phyloP scores from a whole-genome alignment of 441 rosid genomes.

The Gossypium laxum region DNA sequence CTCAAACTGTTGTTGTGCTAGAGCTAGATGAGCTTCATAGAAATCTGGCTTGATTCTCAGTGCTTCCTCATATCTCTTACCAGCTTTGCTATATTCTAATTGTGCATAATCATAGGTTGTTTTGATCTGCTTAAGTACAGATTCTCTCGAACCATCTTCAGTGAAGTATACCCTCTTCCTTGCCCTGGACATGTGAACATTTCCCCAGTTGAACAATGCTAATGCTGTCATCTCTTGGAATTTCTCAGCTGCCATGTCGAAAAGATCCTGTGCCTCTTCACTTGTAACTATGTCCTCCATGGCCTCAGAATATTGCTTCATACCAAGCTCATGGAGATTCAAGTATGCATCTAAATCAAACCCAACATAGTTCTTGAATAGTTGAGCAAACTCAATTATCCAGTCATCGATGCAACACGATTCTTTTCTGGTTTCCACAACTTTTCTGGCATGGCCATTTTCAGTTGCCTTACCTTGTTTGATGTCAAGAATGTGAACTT shows the following conservation, averaged over 20 bases:
- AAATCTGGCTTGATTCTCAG: conserved; percentile 50
- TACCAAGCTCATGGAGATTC: conserved; percentile 54
- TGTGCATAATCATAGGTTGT: conserved; percentile 38
- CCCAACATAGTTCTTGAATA: conserved; percentile 48
- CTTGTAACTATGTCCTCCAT: conserved; percentile 64
- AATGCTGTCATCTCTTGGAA: conserved; percentile 58
- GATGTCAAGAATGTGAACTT: conserved; percentile 4
- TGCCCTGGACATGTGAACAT: conserved; percentile 55
- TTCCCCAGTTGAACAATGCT: conserved; percentile 60
- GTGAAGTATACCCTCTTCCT: conserved; percentile 42
- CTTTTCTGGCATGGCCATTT: conserved; percentile 21
- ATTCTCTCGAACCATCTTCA: conserved; percentile 37
- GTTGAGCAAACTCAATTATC: conserved; percentile 47
- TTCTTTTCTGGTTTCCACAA: conserved; percentile 21
- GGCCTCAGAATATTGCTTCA: conserved; percentile 57
- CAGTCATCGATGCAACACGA: conserved; percentile 43
- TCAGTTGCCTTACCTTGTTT: conserved; percentile 17
- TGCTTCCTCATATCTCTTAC: conserved; percentile 46
- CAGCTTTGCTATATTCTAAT: conserved; percentile 35
- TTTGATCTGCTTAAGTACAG: conserved; percentile 30
- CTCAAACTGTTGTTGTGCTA: conserved; percentile 58
- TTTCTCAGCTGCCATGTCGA: conserved; percentile 48
- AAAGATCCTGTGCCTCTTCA: conserved; percentile 54
- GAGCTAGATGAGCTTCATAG: conserved; percentile 40
- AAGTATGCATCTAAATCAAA: conserved; percentile 44